Base-by-base conservation (phyloP, 2,329 filamentous ascomycete species). In the Apiospora sp. region DNA sequence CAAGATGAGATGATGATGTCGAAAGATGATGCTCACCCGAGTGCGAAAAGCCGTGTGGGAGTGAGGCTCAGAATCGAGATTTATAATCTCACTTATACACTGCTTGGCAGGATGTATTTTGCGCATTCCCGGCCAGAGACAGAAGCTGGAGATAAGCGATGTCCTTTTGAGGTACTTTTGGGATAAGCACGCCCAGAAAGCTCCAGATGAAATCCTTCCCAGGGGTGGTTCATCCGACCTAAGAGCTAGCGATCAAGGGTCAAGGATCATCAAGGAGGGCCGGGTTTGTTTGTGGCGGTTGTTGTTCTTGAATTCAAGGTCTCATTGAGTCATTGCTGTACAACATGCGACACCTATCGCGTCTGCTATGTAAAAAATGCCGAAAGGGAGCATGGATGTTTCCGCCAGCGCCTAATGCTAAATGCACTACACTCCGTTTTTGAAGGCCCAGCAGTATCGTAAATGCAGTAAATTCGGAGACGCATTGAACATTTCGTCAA, bases 321-420 rank as follows among this genome's bases (percentile, higher is more conserved):
- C 58, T 64, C 58, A 24, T 64, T 24, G 58, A 41, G 58, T 64
- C 58, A n/a, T 64, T 64, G 58, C 22, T 41, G 58, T 64, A 24
- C 58, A n/a, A 14, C 34, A 34, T 64, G 19, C 30, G 54, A 58
- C 58, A 64, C 58, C 58, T 41, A 41, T 41, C 34, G 58, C 22
- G 19, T n/a, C 58, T 64, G 22, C 34, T 64, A 64, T 41, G 58
- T 41, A 41, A n/a, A n/a, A 24, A 41, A 49, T 49, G 19, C 58
- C 58, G 58, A 12, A 41, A 64, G n/a, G 10, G 22, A 22, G 54
- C 54, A 64, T 64, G 19, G 19, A 41, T 64, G 41, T 41, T 13
- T 64, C 58, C 58, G 58, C 58, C 58, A 64, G 58, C 58, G 58
- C 58, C 58, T 41, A 12, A 41, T 64, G 58, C 58, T 41, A 41